Evolutionary conservation across 108 stramenopile genomes (phyloP).

Genomic region (Discostella stelligeroides): DNA sequence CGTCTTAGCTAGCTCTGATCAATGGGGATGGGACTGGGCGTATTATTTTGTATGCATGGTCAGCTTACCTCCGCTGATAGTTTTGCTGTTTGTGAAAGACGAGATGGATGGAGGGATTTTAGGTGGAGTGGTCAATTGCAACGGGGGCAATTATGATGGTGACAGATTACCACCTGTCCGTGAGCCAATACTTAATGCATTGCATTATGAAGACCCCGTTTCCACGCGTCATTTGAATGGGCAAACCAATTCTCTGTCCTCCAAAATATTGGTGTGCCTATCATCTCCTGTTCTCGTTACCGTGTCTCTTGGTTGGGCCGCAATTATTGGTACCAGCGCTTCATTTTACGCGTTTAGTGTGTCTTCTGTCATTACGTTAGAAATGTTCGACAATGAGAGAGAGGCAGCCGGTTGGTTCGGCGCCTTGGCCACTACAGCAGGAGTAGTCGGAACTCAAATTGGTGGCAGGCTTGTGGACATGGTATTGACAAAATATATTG

Average conservation of each 20-base stretch:
- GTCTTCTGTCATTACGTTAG: slow-evolving; percentile 36
- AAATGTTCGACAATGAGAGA: slow-evolving; percentile 48
- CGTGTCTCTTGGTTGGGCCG: slow-evolving; percentile 33
- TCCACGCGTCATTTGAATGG: not conserved
- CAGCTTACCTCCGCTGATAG: slow-evolving; percentile 31
- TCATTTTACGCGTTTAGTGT: slow-evolving; percentile 50
- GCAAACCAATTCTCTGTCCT: slow-evolving; percentile 36
- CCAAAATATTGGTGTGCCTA: slow-evolving; percentile 46
- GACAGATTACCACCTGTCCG: too few species aligned
- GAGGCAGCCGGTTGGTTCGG: slow-evolving; percentile 44
- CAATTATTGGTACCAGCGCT: slow-evolving; percentile 47
- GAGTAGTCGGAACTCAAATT: slow-evolving; percentile 38
- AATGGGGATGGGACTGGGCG: slow-evolving; percentile 43
- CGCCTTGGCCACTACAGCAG: slow-evolving; percentile 38
- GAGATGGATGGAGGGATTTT: slow-evolving; percentile 41
- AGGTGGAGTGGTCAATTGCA: not conserved
- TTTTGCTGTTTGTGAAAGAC: too few species aligned
- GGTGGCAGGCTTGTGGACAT: slow-evolving; percentile 41
- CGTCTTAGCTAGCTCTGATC: slow-evolving; percentile 32
- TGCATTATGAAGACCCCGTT: not conserved
- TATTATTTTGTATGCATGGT: slow-evolving; percentile 39
- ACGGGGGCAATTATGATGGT: not conserved
- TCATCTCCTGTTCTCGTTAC: slow-evolving; percentile 48
- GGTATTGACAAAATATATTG: slow-evolving; percentile 31
- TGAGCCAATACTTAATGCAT: slow-evolving; percentile 4